Percentiles rank a stretch among this genome's conserved stretches.
Evolutionary conservation across 2,329 filamentous ascomycete species (phyloP).

Genomic region (Mariannaea sp.): DNA sequence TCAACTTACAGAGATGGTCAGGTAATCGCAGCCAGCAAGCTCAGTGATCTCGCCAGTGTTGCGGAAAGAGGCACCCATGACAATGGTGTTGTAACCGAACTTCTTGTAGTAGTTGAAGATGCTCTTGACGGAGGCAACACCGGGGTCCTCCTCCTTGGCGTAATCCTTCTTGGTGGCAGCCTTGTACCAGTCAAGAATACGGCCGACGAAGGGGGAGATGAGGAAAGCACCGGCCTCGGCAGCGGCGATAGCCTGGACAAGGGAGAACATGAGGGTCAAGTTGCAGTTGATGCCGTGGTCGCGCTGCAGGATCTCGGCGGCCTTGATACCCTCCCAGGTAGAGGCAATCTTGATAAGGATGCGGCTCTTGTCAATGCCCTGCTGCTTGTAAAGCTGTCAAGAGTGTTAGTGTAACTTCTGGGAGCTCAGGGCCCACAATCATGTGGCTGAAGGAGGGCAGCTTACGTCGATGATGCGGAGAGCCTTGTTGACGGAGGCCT

Average conservation of each 20-base stretch:
- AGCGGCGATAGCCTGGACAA: conserved; percentile 90
- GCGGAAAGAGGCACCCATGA: conserved; percentile 99
- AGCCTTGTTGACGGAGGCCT: conserved; percentile 92
- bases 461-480: conserved; percentile 93
- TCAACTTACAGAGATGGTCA: conserved; percentile 86
- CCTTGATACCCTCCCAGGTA: conserved; percentile 99
- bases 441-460: background rate
- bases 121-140: conserved; percentile 87
- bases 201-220: conserved; percentile 98
- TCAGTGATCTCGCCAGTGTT: conserved; percentile 96
- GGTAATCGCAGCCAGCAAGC: conserved; percentile 96
- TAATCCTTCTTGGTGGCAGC: conserved; percentile 92
- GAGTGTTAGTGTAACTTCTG: conserved; percentile 18
- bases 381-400: conserved; percentile 86
- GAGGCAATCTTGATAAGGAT: conserved; percentile 98
- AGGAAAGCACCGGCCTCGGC: conserved; percentile 96
- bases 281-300: conserved; percentile 98
- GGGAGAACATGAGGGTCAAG: conserved; percentile 98
- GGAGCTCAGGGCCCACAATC: background rate
- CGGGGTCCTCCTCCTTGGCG: conserved; percentile 86
- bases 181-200: conserved; percentile 99
- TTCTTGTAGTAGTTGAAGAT: conserved; percentile 99
- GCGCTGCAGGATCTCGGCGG: conserved; percentile 92
- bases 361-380: conserved; percentile 91
- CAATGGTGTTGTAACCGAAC: conserved; percentile 97